Evolutionary conservation across 495 filamentous ascomycete genomes (phyloP).

Genomic region (Talaromyces borbonicus): DNA sequence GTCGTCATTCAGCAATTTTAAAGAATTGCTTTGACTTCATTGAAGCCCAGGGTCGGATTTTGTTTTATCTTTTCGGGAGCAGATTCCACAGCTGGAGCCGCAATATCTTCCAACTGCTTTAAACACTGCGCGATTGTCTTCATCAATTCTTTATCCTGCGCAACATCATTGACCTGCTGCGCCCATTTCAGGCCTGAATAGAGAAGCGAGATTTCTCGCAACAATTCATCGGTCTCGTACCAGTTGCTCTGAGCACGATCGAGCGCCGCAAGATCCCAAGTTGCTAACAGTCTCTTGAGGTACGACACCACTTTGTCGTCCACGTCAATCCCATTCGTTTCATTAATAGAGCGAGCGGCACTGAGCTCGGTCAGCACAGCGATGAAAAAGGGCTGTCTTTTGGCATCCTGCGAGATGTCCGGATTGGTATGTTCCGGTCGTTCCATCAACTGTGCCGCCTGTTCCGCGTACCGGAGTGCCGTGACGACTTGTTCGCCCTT

Average conservation of each 20-base stretch:
- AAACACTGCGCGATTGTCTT: constrained; percentile 13
- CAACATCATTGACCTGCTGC: constrained; percentile 14
- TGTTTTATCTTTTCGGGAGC: constrained; percentile 14
- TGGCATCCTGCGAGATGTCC: constrained; percentile 18
- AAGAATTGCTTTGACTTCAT: neutral
- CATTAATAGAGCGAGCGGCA: constrained; percentile 26
- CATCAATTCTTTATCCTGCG: constrained; percentile 8
- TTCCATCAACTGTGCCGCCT: constrained; percentile 43
- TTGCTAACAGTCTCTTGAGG: constrained; percentile 23
- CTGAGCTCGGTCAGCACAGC: constrained; percentile 36
- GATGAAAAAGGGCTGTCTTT: constrained; percentile 29
- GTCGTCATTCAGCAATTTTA: no score
- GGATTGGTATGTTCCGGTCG: constrained; percentile 26
- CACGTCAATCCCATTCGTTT: constrained; percentile 21
- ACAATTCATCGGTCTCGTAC: constrained; percentile 10
- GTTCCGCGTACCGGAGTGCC: constrained; percentile 34
- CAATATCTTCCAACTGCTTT: constrained; percentile 13
- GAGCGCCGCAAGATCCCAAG: constrained; percentile 18
- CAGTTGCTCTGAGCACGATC: constrained; percentile 10
- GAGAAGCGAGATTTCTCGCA: constrained; percentile 22
- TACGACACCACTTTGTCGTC: constrained; percentile 27
- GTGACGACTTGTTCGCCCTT: constrained; percentile 23
- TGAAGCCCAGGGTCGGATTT: constrained; percentile 11
- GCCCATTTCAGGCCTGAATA: constrained; percentile 24
- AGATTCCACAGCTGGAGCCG: constrained; percentile 13